Evolutionary conservation across 2,329 filamentous ascomycete genomes (phyloP).

Genomic region (Aschersonia sp.): DNA sequence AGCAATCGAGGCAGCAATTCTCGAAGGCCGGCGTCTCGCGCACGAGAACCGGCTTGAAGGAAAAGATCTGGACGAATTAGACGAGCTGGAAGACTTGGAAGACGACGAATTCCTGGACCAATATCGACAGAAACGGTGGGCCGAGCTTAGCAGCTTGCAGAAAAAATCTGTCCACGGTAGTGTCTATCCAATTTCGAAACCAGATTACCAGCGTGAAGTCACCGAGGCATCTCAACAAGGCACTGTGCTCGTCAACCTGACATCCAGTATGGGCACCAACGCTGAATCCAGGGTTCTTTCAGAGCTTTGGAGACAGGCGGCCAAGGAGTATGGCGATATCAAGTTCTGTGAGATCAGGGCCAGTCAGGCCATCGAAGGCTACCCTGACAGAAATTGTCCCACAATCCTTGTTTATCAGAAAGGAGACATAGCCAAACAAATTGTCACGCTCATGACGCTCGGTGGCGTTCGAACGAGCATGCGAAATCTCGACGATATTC

Average conservation of each 20-base stretch:
- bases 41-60: constrained; percentile 89
- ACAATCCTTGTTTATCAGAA: constrained; percentile 89
- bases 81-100: constrained; percentile 88
- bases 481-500: constrained; percentile 63
- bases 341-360: constrained; percentile 96
- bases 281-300: constrained; percentile 71
- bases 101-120: constrained; percentile 82
- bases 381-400: constrained; percentile 88
- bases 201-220: constrained; percentile 81
- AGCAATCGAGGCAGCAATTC: constrained; percentile 86
- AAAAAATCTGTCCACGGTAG: constrained; percentile 72
- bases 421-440: constrained; percentile 79
- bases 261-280: constrained; percentile 64
- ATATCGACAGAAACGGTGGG: constrained; percentile 78
- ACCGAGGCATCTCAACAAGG: constrained; percentile 72
- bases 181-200: constrained; percentile 89
- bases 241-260: constrained; percentile 65
- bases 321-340: constrained; percentile 75
- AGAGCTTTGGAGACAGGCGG: constrained; percentile 76
- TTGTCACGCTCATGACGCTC: constrained; percentile 76
- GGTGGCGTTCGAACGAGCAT: constrained; percentile 58
- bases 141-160: constrained; percentile 62
- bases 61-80: constrained; percentile 87
- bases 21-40: constrained; percentile 68
- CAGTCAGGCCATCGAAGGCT: constrained; percentile 88